These are phyloP conservation scores for Cucurbita maxima DNA, from an alignment of 306 rosid genomes.

Conservation along the genomic window DNA sequence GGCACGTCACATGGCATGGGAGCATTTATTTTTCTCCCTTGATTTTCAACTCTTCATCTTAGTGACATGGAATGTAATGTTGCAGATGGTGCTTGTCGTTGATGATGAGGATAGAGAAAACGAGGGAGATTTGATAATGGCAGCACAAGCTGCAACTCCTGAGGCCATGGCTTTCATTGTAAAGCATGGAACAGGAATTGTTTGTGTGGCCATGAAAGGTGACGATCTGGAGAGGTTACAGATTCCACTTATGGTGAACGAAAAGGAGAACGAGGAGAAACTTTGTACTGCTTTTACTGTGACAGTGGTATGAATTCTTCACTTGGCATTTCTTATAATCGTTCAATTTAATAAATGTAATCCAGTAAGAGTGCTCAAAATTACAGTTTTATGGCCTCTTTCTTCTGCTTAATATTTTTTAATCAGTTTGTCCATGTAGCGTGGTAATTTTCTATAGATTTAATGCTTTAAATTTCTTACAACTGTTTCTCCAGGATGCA, in stretches of 20 bases:
- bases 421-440: not conserved
- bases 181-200: constrained; percentile 76
- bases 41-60: not conserved
- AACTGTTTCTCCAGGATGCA: constrained; percentile 36
- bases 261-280: constrained; percentile 56
- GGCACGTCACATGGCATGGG: not conserved
- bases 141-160: constrained; percentile 60
- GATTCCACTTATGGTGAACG: constrained; percentile 67
- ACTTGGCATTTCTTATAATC: not conserved
- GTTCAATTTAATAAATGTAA: not conserved
- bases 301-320: constrained; percentile 47
- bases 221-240: constrained; percentile 65
- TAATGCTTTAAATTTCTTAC: not conserved
- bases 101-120: constrained; percentile 84
- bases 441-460: not conserved
- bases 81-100: constrained; percentile 70
- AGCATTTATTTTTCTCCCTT: not conserved
- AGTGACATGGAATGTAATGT: not conserved
- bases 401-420: not conserved
- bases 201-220: constrained; percentile 68
- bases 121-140: constrained; percentile 87
- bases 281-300: constrained; percentile 67
- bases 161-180: constrained; percentile 90
- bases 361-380: not conserved
- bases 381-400: not conserved